These are phyloP conservation scores for Epipyxis sp. DNA, from an alignment of 108 stramenopile species.

Conservation along the genomic window DNA sequence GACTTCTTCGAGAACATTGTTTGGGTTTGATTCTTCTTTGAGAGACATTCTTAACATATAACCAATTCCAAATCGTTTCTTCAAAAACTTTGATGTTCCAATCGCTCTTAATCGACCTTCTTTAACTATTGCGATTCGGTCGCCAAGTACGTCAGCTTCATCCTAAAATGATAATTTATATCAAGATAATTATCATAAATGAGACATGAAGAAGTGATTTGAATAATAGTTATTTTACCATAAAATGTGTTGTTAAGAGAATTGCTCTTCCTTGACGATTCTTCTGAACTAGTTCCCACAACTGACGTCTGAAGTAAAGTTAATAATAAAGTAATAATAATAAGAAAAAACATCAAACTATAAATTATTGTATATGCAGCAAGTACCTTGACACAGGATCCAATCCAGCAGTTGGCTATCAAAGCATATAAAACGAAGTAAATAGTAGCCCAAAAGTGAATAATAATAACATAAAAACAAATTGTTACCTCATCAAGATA, in stretches of 20 bases:
- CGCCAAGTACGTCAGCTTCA: constrained; percentile 28
- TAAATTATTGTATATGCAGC: too few relatives aligned
- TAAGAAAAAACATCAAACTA: too few relatives aligned
- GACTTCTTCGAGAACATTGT: background rate
- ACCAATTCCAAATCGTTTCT: constrained; percentile 24
- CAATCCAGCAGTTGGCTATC: constrained; percentile 12
- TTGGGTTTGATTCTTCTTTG: background rate
- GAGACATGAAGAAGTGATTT: too few relatives aligned
- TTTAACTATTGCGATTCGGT: constrained; percentile 30
- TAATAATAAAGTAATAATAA: too few relatives aligned
- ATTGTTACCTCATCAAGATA: constrained; percentile 21
- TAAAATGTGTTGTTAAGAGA: constrained; percentile 30
- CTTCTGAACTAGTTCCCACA: constrained; percentile 31
- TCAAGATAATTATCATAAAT: constrained; percentile 12
- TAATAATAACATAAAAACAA: background rate
- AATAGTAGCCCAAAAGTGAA: too few relatives aligned
- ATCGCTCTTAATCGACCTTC: constrained; percentile 25
- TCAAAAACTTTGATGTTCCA: constrained; percentile 27
- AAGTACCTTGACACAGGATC: too few relatives aligned
- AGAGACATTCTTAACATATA: constrained; percentile 18
- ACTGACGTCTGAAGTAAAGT: constrained; percentile 14
- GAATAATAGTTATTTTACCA: too few relatives aligned
- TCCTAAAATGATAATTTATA: too few relatives aligned
- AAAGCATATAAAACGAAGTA: background rate
- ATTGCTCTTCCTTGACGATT: constrained; percentile 29